Conservation (phyloP, 2,329 filamentous ascomycete species). For the Beauveria scarabaeidicola region DNA sequence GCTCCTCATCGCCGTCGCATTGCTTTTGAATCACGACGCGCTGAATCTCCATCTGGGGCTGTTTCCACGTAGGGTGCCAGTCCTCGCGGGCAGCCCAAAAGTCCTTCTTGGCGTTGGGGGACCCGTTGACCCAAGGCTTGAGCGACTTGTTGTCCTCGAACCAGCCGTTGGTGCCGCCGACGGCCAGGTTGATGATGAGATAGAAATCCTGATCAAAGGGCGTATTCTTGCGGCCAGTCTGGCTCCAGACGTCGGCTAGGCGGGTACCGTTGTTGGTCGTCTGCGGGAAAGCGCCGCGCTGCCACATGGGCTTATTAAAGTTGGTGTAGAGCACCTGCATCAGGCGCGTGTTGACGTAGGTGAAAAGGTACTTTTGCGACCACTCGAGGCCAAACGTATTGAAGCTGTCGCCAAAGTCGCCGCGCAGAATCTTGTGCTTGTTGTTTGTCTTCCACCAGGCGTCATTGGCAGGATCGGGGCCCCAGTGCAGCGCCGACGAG, state of each 20-base stretch:
- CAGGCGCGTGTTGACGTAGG: constrained; percentile 72
- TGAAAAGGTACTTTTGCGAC: constrained; percentile 83
- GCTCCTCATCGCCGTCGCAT: constrained; percentile 51
- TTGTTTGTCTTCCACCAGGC: constrained; percentile 79
- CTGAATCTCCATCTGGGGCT: constrained; percentile 59
- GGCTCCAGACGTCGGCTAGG: constrained; percentile 54
- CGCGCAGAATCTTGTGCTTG: constrained; percentile 66
- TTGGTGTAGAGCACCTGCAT: constrained; percentile 74
- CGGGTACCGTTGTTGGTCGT: constrained; percentile 57
- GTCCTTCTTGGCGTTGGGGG: constrained; percentile 58
- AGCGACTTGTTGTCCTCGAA: constrained; percentile 62
- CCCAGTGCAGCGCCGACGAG: constrained; percentile 75
- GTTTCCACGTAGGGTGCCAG: constrained; percentile 66
- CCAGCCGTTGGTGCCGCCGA: constrained; percentile 76
- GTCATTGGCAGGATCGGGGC: constrained; percentile 62
- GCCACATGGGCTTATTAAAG: constrained; percentile 60
- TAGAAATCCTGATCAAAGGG: constrained; percentile 73
- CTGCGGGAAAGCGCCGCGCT: constrained; percentile 58
- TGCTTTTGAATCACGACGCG: constrained; percentile 65
- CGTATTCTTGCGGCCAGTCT: constrained; percentile 51
- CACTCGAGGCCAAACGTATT: constrained; percentile 79
- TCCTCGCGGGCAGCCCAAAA: constrained; percentile 62
- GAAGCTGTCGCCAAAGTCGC: constrained; percentile 59
- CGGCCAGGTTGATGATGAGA: constrained; percentile 66
- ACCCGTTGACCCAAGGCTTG: constrained; percentile 74